Evolutionary conservation across 2,329 filamentous ascomycete species (phyloP).

Genomic region (Aureobasidium lini): DNA sequence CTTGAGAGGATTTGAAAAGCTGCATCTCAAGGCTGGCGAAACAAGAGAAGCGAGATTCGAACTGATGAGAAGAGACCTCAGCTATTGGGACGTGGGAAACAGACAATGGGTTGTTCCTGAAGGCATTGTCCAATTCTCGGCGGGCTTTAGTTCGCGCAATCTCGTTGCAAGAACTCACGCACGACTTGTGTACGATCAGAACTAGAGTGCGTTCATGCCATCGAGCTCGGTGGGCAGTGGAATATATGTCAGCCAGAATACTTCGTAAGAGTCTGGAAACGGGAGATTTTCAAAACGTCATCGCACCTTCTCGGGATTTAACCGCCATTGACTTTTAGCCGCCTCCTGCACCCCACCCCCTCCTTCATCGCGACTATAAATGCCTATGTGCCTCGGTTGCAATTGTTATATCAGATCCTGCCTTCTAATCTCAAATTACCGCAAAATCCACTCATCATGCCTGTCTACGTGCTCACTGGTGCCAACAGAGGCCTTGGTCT

Average conservation of each 20-base stretch:
- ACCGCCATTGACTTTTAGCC: conserved; percentile 6
- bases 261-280: too few species aligned
- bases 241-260: too few species aligned
- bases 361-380: background rate
- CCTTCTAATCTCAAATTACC: background rate
- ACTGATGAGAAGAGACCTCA: conserved; percentile 34
- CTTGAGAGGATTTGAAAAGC: conserved; percentile 37
- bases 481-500: conserved; percentile 31
- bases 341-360: background rate
- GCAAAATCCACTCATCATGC: conserved; percentile 19
- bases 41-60: conserved; percentile 28
- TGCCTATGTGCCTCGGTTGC: background rate
- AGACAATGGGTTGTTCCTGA: conserved; percentile 31
- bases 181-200: too few species aligned
- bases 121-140: background rate
- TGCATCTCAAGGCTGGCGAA: conserved; percentile 23
- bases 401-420: background rate
- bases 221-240: too few species aligned
- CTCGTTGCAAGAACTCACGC: too few species aligned
- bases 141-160: background rate
- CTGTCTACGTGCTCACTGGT: conserved; percentile 30
- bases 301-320: background rate
- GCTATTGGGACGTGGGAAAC: conserved; percentile 32
- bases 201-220: too few species aligned
- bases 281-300: background rate